Conservation (phyloP, 148 eudicot genomes). For the Suaeda aralocaspica region DNA sequence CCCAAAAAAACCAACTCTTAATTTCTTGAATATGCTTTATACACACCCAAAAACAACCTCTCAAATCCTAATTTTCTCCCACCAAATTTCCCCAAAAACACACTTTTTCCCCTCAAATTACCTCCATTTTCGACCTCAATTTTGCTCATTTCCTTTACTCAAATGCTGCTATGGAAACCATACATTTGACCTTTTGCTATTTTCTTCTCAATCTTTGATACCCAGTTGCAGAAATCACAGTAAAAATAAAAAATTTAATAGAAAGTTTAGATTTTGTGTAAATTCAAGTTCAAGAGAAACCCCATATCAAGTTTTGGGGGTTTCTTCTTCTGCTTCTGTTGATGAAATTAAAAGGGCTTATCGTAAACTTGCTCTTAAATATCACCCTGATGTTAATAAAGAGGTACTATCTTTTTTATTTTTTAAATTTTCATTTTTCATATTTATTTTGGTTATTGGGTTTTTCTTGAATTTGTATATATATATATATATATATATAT, state of each 20-base stretch:
- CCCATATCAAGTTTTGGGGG: conserved; percentile 90
- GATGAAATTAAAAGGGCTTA: conserved; percentile 91
- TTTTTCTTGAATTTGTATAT: too few relatives aligned
- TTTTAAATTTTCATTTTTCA: neutral
- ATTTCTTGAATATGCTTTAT: conserved; percentile 9
- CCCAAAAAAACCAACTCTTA: neutral
- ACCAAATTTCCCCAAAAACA: neutral
- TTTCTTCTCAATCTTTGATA: neutral
- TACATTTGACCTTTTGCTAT: conserved; percentile 9
- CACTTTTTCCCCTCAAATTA: neutral
- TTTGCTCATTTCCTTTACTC: conserved; percentile 16
- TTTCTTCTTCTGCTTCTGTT: conserved; percentile 60
- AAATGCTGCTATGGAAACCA: conserved; percentile 21
- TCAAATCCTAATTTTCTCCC: conserved; percentile 17
- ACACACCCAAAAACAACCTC: conserved; percentile 9
- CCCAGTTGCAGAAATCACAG: conserved; percentile 26
- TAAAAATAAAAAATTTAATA: neutral
- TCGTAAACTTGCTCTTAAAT: conserved; percentile 88
- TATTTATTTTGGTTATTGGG: neutral
- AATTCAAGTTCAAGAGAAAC: conserved; percentile 61
- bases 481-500: too few relatives aligned
- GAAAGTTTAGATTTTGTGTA: conserved; percentile 15
- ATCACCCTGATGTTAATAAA: conserved; percentile 96
- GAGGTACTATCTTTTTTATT: conserved; percentile 38
- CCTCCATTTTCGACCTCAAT: conserved; percentile 19